Evolutionary conservation across 2,329 filamentous ascomycete genomes (phyloP), one percentile per base, ranked within the genome.

Genomic region (Ophiocordyceps camponoti-floridani): DNA sequence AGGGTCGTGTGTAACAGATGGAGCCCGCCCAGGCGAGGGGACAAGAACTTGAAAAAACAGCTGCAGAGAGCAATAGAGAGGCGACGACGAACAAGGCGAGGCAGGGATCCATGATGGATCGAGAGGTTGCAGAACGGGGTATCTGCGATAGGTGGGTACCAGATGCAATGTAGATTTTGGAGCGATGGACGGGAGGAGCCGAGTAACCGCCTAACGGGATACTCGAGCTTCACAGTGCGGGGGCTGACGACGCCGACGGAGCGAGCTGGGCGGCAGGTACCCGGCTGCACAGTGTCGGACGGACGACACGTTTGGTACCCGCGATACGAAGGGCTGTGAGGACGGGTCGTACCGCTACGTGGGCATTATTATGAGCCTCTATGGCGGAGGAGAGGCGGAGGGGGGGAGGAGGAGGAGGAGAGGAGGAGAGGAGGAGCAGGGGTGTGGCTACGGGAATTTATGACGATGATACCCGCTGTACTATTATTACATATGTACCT

Each of bases 1-100:
- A 38, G 13, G 40, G 40, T 33, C 43, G 43, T 44, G 42, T 47
- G 43, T 47, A 44, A 47, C 45, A 45, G 43, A 43, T 45, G 30
- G 40, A 44, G 43, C 16, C 35, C 33, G 19, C 46, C 8, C 33
- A 40, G 35, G 28, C 13, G 19, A 43, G 41, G 40, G 30, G 12
- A 41, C 26, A 30, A 14, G 41, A 35, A 16, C 30, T 33, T 5
- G 40, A 26, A 31, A 28, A 10, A 30, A 14, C 14, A 41, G 27
- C 33, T 44, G 43, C 42, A 40, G 35, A 44, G 31, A 35, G 42
- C 30, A 14, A 40, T 23, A 18, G 42, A 42, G 31, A 12, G 31
- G n/a, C 31, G 35, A 37, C 7, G 35, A 16, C 7, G 35, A 37
- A 16, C 40, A 42, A 44, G 43, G 37, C 40, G 44, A 45, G 28